Evolutionary conservation across 768 basidiomycete genomes (phyloP).

Genomic region (Mycena pura): DNA sequence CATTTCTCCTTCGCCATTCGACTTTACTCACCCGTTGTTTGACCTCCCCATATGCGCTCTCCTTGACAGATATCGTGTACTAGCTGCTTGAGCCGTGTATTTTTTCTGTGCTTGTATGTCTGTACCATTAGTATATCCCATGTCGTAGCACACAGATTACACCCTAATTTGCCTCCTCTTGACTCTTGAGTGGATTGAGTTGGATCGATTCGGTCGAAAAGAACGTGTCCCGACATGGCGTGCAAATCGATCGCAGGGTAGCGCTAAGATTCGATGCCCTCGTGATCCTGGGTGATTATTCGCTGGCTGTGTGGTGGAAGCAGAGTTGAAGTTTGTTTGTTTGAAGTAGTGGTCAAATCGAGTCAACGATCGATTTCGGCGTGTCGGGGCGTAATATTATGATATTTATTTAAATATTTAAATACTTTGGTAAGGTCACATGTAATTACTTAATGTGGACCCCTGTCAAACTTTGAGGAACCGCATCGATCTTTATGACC

Average conservation of each 20-base stretch:
- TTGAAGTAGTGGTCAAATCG: not conserved
- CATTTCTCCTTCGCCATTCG: no score
- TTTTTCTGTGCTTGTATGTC: not conserved
- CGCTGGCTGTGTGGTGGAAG: not conserved
- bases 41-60: not conserved
- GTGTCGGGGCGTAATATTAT: no score
- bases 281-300: no score
- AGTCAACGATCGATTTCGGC: not conserved
- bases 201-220: not conserved
- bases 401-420: no score
- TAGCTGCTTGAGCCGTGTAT: slow-evolving; percentile 8
- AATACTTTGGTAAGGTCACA: no score
- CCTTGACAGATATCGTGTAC: not conserved
- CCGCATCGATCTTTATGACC: no score
- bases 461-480: no score
- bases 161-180: not conserved
- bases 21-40: not conserved
- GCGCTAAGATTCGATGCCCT: not conserved
- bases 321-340: not conserved
- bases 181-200: not conserved
- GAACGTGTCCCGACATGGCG: not conserved
- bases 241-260: not conserved
- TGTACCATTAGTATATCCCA: slow-evolving; percentile 16
- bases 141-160: slow-evolving; percentile 18
- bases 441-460: no score